phyloP scores from a whole-genome alignment of 2,329 filamentous ascomycete genomes.

The Berkeleyomyces rouxiae region DNA sequence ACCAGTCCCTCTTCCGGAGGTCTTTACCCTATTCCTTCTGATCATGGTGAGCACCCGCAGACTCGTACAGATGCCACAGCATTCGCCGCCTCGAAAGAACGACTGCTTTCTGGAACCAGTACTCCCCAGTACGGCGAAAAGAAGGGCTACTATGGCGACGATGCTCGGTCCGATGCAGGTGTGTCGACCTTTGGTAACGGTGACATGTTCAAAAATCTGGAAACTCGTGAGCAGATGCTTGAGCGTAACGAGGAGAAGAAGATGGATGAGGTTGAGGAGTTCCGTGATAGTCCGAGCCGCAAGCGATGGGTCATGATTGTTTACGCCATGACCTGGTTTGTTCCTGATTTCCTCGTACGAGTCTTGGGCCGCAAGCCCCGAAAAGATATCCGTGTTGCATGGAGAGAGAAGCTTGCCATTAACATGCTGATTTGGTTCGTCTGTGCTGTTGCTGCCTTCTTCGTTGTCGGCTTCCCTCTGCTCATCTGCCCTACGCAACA shows the following conservation, averaged over 20 bases:
- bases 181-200: constrained; percentile 79
- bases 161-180: constrained; percentile 79
- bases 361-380: constrained; percentile 70
- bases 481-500: constrained; percentile 85
- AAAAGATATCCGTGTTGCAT: constrained; percentile 81
- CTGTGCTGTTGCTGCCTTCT: constrained; percentile 64
- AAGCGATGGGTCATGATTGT: constrained; percentile 84
- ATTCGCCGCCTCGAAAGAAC: constrained; percentile 48
- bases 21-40: constrained; percentile 38
- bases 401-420: constrained; percentile 95
- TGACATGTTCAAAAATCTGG: constrained; percentile 96
- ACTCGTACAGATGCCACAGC: constrained; percentile 34
- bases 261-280: constrained; percentile 78
- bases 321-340: constrained; percentile 67
- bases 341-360: constrained; percentile 71
- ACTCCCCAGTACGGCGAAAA: constrained; percentile 54
- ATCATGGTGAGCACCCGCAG: constrained; percentile 44
- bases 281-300: constrained; percentile 57
- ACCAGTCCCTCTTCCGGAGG: constrained; percentile 21
- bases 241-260: constrained; percentile 88
- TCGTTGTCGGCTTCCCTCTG: constrained; percentile 74
- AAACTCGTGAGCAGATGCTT: constrained; percentile 84
- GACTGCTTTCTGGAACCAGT: constrained; percentile 36
- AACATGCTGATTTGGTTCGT: constrained; percentile 92
- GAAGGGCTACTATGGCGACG: constrained; percentile 68